phyloP scores from a whole-genome alignment of 345 rosid genomes.

The Brassica rapa region DNA sequence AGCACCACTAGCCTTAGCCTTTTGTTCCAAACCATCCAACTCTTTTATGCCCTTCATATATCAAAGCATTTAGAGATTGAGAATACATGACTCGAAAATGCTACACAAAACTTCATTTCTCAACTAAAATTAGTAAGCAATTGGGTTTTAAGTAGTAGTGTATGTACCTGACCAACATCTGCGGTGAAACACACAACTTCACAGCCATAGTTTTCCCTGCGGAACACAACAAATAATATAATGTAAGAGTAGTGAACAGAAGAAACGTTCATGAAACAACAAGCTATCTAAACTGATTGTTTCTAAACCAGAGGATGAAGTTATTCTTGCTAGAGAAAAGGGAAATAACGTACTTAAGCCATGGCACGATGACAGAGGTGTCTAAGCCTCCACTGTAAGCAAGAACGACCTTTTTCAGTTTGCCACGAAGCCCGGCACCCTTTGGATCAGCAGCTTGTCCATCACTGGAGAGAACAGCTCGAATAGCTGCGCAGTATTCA shows the following conservation, averaged over 20 bases:
- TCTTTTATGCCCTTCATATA: conserved; percentile 73
- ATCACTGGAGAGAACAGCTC: conserved; percentile 56
- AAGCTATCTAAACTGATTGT: neutral
- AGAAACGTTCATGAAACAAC: neutral
- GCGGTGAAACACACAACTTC: conserved; percentile 99
- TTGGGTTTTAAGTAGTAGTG: neutral
- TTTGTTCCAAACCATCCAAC: conserved; percentile 88
- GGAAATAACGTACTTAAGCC: conserved; percentile 67
- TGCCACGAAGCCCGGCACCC: conserved; percentile 69
- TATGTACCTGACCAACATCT: conserved; percentile 96
- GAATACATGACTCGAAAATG: neutral
- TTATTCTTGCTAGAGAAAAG: conserved; percentile 5
- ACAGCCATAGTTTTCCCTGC: conserved; percentile 95
- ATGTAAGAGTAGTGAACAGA: neutral
- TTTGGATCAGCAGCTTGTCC: conserved; percentile 41
- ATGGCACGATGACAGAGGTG: conserved; percentile 96
- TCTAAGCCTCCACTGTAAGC: conserved; percentile 98
- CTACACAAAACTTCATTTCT: neutral
- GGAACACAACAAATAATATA: neutral
- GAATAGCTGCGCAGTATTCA: conserved; percentile 48
- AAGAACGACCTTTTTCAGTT: conserved; percentile 83
- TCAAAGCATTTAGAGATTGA: conserved; percentile 11
- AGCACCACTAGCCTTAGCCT: conserved; percentile 97
- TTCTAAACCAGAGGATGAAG: neutral
- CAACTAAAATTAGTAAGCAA: neutral